phyloP scores from a whole-genome alignment of 2,329 filamentous ascomycete species.

The Xylaria sp. region DNA sequence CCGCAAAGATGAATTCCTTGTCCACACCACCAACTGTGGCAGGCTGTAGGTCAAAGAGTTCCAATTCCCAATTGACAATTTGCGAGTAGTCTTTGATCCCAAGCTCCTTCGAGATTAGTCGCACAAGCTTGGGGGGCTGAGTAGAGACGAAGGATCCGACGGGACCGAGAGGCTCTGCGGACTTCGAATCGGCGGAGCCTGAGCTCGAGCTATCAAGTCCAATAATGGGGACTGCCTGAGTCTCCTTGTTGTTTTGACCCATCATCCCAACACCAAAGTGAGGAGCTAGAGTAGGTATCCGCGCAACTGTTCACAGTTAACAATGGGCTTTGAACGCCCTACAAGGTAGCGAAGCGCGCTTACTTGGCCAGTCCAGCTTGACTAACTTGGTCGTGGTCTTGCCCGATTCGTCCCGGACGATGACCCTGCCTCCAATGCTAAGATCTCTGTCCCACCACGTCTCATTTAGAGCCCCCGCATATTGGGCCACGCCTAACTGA shows the following conservation, averaged over 20 bases:
- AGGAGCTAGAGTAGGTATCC: constrained; percentile 89
- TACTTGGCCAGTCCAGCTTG: constrained; percentile 89
- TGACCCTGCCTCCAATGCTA: constrained; percentile 86
- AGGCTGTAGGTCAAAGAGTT: constrained; percentile 91
- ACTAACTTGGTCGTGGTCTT: constrained; percentile 86
- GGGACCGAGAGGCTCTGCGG: constrained; percentile 64
- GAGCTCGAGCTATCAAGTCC: constrained; percentile 81
- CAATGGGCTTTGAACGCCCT: constrained; percentile 15
- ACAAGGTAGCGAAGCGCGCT: constrained; percentile 37
- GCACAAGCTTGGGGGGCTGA: constrained; percentile 86
- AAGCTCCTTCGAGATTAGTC: constrained; percentile 83
- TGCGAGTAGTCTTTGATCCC: constrained; percentile 75
- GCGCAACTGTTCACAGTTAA: constrained; percentile 67
- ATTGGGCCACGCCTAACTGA: constrained; percentile 91
- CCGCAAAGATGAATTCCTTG: constrained; percentile 93
- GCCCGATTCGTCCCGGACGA: constrained; percentile 79
- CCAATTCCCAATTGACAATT: constrained; percentile 96
- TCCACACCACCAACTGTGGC: constrained; percentile 86
- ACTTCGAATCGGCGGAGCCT: constrained; percentile 48
- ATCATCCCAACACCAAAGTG: constrained; percentile 86
- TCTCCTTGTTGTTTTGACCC: constrained; percentile 81
- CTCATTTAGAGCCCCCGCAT: constrained; percentile 84
- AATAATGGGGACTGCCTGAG: constrained; percentile 92
- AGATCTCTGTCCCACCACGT: constrained; percentile 99
- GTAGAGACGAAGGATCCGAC: constrained; percentile 80